Conservation (phyloP, 1,139 yeast species). For the Sugiyamaella neomexicana region DNA sequence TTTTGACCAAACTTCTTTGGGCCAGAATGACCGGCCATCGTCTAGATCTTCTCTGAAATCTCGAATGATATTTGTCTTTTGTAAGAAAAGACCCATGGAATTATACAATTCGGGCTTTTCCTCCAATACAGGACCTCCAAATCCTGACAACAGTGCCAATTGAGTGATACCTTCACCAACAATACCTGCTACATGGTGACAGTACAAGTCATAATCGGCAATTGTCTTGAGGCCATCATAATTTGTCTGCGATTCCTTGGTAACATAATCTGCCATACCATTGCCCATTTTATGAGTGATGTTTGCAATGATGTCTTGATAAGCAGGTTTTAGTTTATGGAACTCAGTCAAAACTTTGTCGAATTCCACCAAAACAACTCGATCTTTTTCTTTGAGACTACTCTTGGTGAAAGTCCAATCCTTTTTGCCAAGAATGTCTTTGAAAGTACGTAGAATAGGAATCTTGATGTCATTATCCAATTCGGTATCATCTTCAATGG, state of each 20-base stretch:
- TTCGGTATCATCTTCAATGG: conserved; percentile 96
- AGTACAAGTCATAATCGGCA: conserved; percentile 82
- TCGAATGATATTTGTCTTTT: conserved; percentile 92
- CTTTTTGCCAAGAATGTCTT: conserved; percentile 53
- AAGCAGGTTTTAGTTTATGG: conserved; percentile 69
- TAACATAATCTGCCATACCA: conserved; percentile 95
- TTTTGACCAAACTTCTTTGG: conserved; percentile 86
- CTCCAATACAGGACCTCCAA: conserved; percentile 49
- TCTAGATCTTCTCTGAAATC: conserved; percentile 90
- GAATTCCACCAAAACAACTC: conserved; percentile 75
- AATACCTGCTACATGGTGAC: conserved; percentile 96
- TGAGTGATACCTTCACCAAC: conserved; percentile 95
- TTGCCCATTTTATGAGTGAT: conserved; percentile 87
- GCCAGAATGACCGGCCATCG: conserved; percentile 97
- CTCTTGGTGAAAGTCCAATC: conserved; percentile 80
- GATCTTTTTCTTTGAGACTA: conserved; percentile 75
- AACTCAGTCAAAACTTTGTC: conserved; percentile 66
- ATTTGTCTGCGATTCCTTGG: conserved; percentile 70
- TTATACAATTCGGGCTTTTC: conserved; percentile 62
- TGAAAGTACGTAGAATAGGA: conserved; percentile 69
- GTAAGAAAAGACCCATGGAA: conserved; percentile 94
- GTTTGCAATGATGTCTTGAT: conserved; percentile 74
- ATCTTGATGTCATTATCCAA: conserved; percentile 68
- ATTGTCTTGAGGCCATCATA: conserved; percentile 74
- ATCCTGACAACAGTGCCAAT: conserved; percentile 50